phyloP scores from a whole-genome alignment of 2,329 filamentous ascomycete species.

The Nothophaeocryptopus gaeumannii region DNA sequence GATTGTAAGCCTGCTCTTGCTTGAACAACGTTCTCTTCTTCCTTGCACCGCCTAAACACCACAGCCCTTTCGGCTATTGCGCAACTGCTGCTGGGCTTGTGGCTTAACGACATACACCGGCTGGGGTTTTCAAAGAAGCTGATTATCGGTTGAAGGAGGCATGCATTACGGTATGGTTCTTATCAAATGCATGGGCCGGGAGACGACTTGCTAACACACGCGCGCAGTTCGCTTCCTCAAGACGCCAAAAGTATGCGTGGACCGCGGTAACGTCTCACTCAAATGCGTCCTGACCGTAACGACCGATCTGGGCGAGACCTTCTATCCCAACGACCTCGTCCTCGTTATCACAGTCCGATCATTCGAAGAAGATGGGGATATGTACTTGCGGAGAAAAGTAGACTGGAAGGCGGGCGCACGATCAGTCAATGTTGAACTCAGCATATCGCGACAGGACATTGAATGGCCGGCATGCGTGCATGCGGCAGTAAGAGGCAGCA shows the following conservation, averaged over 20 bases:
- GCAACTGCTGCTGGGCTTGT: not conserved
- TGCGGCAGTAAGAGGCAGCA: conserved; percentile 36
- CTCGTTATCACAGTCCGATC: conserved; percentile 42
- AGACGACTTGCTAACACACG: conserved; percentile 1
- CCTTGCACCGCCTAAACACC: no score
- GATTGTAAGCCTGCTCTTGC: no score
- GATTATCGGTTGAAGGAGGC: not conserved
- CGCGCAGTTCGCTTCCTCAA: conserved; percentile 62
- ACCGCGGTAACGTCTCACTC: conserved; percentile 42
- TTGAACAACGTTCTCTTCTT: no score
- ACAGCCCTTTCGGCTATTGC: no score
- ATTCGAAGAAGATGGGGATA: conserved; percentile 34
- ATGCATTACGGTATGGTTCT: conserved; percentile 12
- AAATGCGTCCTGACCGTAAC: conserved; percentile 61
- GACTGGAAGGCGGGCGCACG: conserved; percentile 46
- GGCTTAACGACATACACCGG: conserved; percentile 5
- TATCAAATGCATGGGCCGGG: not conserved
- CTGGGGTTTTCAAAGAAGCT: not conserved
- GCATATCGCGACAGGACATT: conserved; percentile 39
- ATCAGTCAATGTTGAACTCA: conserved; percentile 43
- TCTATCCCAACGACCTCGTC: conserved; percentile 51
- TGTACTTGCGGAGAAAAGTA: conserved; percentile 43
- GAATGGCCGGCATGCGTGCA: conserved; percentile 42
- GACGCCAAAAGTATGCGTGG: conserved; percentile 50
- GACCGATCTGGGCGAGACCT: conserved; percentile 66